A percentile compares a stretch with the other conserved stretches of the same genome.
These are phyloP conservation scores for Rhinocladiella similis DNA, from an alignment of 2,329 filamentous ascomycete species.

Conservation along the genomic window DNA sequence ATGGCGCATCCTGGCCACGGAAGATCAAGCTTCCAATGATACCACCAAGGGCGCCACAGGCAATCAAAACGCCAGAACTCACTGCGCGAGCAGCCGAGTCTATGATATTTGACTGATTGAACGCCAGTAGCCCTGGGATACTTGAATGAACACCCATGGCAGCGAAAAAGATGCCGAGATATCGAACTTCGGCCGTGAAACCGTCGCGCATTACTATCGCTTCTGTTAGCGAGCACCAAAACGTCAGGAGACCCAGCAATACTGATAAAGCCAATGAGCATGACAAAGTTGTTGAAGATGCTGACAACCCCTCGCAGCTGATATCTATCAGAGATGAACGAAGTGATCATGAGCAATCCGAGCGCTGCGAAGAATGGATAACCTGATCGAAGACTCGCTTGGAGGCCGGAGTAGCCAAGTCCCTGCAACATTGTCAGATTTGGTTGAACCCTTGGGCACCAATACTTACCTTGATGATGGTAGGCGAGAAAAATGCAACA, in stretches of 20 bases:
- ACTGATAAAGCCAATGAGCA: slow-evolving; percentile 15
- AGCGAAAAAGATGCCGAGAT: slow-evolving; percentile 15
- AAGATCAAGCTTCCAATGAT: slow-evolving; percentile 75
- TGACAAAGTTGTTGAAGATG: slow-evolving; percentile 11
- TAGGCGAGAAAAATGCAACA: slow-evolving; percentile 11
- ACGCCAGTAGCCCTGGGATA: slow-evolving; percentile 34
- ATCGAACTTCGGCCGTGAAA: slow-evolving; percentile 11
- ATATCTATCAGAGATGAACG: slow-evolving; percentile 7
- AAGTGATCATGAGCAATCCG: slow-evolving; percentile 6
- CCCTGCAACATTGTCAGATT: background rate
- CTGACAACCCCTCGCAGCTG: slow-evolving; percentile 3
- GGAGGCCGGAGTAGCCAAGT: slow-evolving; percentile 10
- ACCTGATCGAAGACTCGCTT: slow-evolving; percentile 8
- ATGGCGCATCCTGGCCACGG: slow-evolving; percentile 43
- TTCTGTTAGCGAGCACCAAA: background rate
- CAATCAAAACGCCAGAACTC: slow-evolving; percentile 62
- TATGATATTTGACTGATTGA: slow-evolving; percentile 35
- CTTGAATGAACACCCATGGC: slow-evolving; percentile 24
- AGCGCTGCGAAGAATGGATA: slow-evolving; percentile 15
- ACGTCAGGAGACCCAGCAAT: background rate
- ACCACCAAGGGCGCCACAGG: slow-evolving; percentile 65
- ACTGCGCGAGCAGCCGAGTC: slow-evolving; percentile 28
- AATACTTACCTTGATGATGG: slow-evolving; percentile 8
- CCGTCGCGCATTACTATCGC: slow-evolving; percentile 8
- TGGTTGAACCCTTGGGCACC: background rate